These are phyloP conservation scores for Cytospora piceicola DNA, from an alignment of 2,329 filamentous ascomycete species.

Conservation along the genomic window DNA sequence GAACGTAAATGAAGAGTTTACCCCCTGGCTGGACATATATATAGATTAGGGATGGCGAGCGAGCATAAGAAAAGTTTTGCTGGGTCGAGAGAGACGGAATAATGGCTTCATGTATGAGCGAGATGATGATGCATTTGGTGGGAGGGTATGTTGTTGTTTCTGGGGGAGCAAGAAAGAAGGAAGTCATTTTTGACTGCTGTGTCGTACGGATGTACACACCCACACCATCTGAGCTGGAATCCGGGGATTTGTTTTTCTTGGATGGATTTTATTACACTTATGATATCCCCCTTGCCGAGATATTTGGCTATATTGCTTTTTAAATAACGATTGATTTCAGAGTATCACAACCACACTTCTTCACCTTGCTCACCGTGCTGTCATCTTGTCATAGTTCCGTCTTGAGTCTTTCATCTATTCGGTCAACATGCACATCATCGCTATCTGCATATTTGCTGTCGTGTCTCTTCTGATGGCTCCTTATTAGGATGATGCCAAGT, in stretches of 20 bases:
- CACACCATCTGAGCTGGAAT: background rate
- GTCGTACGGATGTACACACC: background rate
- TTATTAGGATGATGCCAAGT: background rate
- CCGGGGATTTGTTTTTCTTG: background rate
- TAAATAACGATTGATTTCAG: background rate
- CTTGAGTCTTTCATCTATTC: too few species aligned
- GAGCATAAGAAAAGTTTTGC: background rate
- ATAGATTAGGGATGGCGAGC: background rate
- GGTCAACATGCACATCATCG: too few species aligned
- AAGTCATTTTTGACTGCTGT: background rate
- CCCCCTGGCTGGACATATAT: background rate
- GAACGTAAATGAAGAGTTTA: background rate
- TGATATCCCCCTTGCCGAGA: constrained; percentile 1
- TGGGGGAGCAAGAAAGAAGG: background rate
- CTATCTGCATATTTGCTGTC: too few species aligned
- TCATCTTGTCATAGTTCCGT: background rate
- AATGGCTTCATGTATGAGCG: background rate
- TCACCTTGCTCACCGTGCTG: background rate
- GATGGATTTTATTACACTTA: background rate
- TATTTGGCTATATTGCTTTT: constrained; percentile 1
- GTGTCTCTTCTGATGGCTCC: too few species aligned
- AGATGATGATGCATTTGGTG: background rate
- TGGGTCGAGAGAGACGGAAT: background rate
- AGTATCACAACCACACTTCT: background rate
- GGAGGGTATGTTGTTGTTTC: background rate